Evolutionary conservation across 441 rosid species (phyloP).

Genomic region (Rhodomyrtus psidioides): DNA sequence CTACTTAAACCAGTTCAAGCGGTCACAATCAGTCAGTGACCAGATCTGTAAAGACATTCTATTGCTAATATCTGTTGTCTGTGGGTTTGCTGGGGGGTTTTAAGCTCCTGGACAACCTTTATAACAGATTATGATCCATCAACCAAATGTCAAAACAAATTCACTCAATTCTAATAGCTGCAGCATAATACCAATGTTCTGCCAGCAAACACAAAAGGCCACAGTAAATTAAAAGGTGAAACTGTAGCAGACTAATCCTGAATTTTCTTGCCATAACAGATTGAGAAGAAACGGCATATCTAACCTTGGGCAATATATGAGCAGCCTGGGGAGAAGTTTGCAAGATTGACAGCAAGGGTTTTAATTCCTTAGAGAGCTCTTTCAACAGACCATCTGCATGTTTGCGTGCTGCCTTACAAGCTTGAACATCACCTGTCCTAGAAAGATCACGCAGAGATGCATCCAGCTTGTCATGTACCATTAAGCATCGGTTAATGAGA

Average conservation of each 20-base stretch:
- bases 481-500: constrained; percentile 54
- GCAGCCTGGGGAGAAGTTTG: constrained; percentile 67
- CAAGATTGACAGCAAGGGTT: constrained; percentile 47
- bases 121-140: neutral
- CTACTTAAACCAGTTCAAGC: neutral
- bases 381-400: constrained; percentile 62
- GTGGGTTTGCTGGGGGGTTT: neutral
- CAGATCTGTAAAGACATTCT: neutral
- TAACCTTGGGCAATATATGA: constrained; percentile 74
- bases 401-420: constrained; percentile 90
- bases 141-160: neutral
- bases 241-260: neutral
- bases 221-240: neutral
- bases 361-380: constrained; percentile 71
- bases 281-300: neutral
- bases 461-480: constrained; percentile 74
- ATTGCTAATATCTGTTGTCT: neutral
- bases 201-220: neutral
- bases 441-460: constrained; percentile 82
- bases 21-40: neutral
- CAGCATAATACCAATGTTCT: neutral
- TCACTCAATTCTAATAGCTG: neutral
- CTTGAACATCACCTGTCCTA: constrained; percentile 86
- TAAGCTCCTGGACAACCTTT: neutral
- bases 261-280: neutral